Evolutionary conservation across 164 flowering plant species (phyloP).

Genomic region (Dillenia turbinata): DNA sequence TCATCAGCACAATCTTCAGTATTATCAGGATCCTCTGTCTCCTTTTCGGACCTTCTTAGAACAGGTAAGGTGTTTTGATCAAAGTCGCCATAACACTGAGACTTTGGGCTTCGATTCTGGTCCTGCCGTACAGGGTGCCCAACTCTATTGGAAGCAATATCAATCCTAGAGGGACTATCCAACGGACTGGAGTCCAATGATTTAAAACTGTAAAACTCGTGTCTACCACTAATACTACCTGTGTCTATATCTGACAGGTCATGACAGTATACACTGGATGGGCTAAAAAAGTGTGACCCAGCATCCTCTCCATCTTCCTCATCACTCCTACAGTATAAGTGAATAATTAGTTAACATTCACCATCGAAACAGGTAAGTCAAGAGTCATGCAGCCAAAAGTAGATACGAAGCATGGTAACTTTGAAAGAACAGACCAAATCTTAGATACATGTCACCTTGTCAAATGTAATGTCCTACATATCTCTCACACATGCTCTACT

Average conservation of each 20-base stretch:
- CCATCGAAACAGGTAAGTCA: not conserved
- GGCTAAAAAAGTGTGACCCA: conserved; percentile 47
- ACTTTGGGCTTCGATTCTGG: conserved; percentile 36
- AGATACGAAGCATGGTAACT: too few relatives aligned
- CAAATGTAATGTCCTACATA: too few relatives aligned
- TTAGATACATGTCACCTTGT: too few relatives aligned
- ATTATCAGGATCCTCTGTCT: conserved; percentile 35
- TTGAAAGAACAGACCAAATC: too few relatives aligned
- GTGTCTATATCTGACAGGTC: conserved; percentile 68
- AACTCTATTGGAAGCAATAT: conserved; percentile 48
- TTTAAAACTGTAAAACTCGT: conserved; percentile 47
- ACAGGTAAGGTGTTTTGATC: conserved; percentile 41
- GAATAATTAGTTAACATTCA: conserved; percentile 4
- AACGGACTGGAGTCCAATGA: conserved; percentile 76
- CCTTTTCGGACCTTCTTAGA: conserved; percentile 39
- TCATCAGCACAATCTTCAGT: conserved; percentile 39
- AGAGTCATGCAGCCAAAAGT: too few relatives aligned
- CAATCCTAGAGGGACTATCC: conserved; percentile 65
- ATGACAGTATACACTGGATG: conserved; percentile 51
- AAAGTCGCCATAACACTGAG: conserved; percentile 28
- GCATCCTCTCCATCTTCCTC: conserved; percentile 70
- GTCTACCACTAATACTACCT: conserved; percentile 57
- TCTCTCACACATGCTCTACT: too few relatives aligned
- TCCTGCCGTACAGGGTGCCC: conserved; percentile 45
- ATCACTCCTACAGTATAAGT: conserved; percentile 63